These are phyloP conservation scores for Ceratobasidium theobromae DNA, from an alignment of 1,284 basidiomycete genomes.

Conservation along the genomic window DNA sequence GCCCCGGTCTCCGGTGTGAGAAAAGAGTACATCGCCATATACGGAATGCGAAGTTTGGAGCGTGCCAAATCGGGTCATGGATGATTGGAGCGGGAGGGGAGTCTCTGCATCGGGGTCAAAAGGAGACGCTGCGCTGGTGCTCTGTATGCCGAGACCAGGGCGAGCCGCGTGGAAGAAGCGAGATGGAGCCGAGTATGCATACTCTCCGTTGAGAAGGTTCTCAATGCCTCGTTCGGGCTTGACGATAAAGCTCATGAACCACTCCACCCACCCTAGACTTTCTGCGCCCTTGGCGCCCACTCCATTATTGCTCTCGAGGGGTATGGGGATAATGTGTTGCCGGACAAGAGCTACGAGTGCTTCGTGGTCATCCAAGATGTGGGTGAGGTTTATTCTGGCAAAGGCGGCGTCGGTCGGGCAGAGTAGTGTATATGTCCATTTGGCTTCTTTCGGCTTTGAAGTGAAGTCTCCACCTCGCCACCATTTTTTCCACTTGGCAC, in stretches of 20 bases:
- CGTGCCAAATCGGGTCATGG: slow-evolving; percentile 11
- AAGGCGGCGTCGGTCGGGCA: slow-evolving; percentile 93
- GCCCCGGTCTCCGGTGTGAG: slow-evolving; percentile 12
- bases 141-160: not conserved
- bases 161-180: not conserved
- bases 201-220: slow-evolving; percentile 19
- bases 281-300: not conserved
- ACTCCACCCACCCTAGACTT: slow-evolving; percentile 1
- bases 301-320: slow-evolving; percentile 26
- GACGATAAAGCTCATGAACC: not conserved
- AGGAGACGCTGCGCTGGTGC: not conserved
- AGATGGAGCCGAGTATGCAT: not conserved
- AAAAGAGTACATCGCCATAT: slow-evolving; percentile 23
- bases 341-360: slow-evolving; percentile 70
- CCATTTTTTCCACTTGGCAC: not conserved
- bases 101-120: slow-evolving; percentile 26
- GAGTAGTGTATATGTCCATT: slow-evolving; percentile 72
- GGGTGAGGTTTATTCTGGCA: slow-evolving; percentile 82
- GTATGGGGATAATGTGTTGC: slow-evolving; percentile 81
- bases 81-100: slow-evolving; percentile 16
- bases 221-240: slow-evolving; percentile 5
- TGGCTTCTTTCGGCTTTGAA: slow-evolving; percentile 43
- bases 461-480: slow-evolving; percentile 10
- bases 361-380: slow-evolving; percentile 64
- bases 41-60: slow-evolving; percentile 11